A percentile compares a stretch with the other conserved stretches of the same genome.
phyloP scores from a whole-genome alignment of 2,329 filamentous ascomycete species.

The Claviceps humidiphila region DNA sequence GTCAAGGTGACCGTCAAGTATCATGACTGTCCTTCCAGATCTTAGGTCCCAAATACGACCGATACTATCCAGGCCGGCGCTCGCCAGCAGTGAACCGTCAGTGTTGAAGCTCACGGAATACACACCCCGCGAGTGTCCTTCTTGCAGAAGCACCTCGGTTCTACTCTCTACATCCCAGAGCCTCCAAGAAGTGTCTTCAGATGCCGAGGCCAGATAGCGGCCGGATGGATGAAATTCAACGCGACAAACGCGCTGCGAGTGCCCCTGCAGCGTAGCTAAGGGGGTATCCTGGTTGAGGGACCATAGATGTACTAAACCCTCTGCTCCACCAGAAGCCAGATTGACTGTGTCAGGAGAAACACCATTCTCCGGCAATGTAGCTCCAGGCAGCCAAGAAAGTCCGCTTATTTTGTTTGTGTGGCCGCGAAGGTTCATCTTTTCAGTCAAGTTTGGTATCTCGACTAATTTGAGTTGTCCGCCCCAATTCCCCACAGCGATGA shows the following conservation, averaged over 20 bases:
- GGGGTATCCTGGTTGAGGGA: constrained; percentile 78
- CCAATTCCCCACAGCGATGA: constrained; percentile 86
- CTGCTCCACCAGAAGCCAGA: constrained; percentile 79
- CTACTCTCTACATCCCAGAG: constrained; percentile 87
- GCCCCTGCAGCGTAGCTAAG: constrained; percentile 66
- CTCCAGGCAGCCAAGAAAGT: constrained; percentile 76
- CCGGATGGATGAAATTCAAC: constrained; percentile 93
- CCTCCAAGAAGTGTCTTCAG: constrained; percentile 92
- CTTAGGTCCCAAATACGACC: constrained; percentile 91
- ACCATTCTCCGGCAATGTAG: constrained; percentile 57
- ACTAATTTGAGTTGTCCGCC: constrained; percentile 78
- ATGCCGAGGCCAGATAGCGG: constrained; percentile 79
- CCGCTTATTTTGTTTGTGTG: constrained; percentile 86
- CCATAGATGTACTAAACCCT: constrained; percentile 82
- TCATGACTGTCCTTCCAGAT: constrained; percentile 88
- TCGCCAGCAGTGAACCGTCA: constrained; percentile 82
- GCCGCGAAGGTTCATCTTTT: constrained; percentile 62
- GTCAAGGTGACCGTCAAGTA: constrained; percentile 76
- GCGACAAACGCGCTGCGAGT: constrained; percentile 76
- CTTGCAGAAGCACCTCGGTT: constrained; percentile 74
- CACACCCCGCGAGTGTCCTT: constrained; percentile 89
- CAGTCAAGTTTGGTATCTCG: constrained; percentile 68
- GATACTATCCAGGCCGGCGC: constrained; percentile 87
- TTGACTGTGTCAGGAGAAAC: constrained; percentile 67
- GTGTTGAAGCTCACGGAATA: constrained; percentile 82